A percentile compares a stretch with the other conserved stretches of the same genome.
Conservation (phyloP, 108 stramenopile genomes). For the Parmales sp. region DNA sequence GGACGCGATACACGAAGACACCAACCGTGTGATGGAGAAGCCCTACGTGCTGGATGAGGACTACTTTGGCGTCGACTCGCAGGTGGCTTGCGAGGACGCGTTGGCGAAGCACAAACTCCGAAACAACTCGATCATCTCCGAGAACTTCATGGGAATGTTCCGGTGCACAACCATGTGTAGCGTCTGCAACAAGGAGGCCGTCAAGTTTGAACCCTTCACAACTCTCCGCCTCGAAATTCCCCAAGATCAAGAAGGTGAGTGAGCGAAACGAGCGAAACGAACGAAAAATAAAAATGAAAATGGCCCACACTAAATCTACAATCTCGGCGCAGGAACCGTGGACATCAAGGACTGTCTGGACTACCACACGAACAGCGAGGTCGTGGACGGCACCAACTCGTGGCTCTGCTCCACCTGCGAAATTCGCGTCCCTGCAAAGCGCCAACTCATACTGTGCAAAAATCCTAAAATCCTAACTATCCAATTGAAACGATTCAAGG, state of each 20-base stretch:
- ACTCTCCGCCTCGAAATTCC: slow-evolving; percentile 80
- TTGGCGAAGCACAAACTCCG: slow-evolving; percentile 72
- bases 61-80: slow-evolving; percentile 31
- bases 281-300: too few species aligned
- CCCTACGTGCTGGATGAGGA: slow-evolving; percentile 35
- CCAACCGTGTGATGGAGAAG: slow-evolving; percentile 41
- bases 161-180: slow-evolving; percentile 64
- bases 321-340: too few species aligned
- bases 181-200: slow-evolving; percentile 49
- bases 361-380: slow-evolving; percentile 57
- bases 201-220: slow-evolving; percentile 92
- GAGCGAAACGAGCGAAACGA: too few species aligned
- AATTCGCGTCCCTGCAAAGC: slow-evolving; percentile 56
- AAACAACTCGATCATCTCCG: slow-evolving; percentile 77
- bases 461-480: slow-evolving; percentile 79
- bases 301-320: too few species aligned
- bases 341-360: slow-evolving; percentile 68
- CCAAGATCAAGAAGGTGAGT: too few species aligned
- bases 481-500: slow-evolving; percentile 84
- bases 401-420: slow-evolving; percentile 74
- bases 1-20: slow-evolving; percentile 45
- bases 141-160: slow-evolving; percentile 87
- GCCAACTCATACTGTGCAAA: slow-evolving; percentile 75
- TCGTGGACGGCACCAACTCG: slow-evolving; percentile 52
- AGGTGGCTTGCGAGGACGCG: slow-evolving; percentile 64